Base-by-base conservation (phyloP, 2,329 filamentous ascomycete species). In the Arthrobotrys sphaeroides region DNA sequence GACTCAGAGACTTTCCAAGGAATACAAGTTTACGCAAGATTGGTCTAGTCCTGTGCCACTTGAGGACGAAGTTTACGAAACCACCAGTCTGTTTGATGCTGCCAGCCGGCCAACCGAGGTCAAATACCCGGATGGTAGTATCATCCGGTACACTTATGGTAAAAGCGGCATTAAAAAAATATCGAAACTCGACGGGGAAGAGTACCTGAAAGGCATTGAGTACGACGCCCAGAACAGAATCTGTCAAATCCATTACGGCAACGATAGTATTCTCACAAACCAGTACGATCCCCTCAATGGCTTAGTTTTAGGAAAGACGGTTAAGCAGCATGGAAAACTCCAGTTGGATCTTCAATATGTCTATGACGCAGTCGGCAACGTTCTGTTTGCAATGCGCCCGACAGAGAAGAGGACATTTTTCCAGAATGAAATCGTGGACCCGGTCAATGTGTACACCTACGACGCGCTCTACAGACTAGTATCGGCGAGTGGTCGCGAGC, bases 341-440 rank as follows among this genome's bases (percentile, higher is more conserved):
- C n/a, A 3, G 1, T n/a, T 26, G 20, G 38, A 61, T 12, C n/a
- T 61, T 3, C 4, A 24, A 61, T 61, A 61, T 12, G 16, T 28
- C 5, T 61, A 61, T 38, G 55, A 61, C 38, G 10, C 42, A 26
- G 9, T 18, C 10, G 61, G 28, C n/a, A 66, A 66, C 16, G 43
- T 42, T 20, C 6, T 49, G 1, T 51, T 65, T 26, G 33, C 45
- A 20, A 1, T 6, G 3, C 7, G n/a, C 53, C 12, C 51, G 47
- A 31, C 28, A 9, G 28, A 31, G 28, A 4, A 4, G 9, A 4
- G 28, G 9, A 36, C 77, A 6, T 80, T 74, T 45, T 80, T 80
- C 57, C 76, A 77, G 22, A 78, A 78, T 26, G 12, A 64, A 13
- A 5, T 20, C 1, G 70, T 80, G 10, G 74, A 77, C 0, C 75